Conservation (phyloP, 371 early-diverging fungal genomes). For the Actinomucor elegans region DNA sequence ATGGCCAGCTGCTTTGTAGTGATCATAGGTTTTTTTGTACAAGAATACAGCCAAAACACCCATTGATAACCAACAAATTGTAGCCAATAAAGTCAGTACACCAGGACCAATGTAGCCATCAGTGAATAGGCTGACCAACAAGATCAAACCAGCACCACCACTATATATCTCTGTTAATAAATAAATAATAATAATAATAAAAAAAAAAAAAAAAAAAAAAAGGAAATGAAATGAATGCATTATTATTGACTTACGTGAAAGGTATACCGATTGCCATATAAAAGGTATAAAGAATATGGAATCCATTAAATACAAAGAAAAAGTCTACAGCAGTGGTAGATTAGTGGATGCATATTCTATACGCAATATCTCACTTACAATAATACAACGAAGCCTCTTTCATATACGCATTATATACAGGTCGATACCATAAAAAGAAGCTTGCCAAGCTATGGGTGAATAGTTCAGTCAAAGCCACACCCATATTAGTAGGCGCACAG, state of each 20-base stretch:
- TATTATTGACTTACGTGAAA: constrained; percentile 60
- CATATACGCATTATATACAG: constrained; percentile 87
- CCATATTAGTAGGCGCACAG: constrained; percentile 75
- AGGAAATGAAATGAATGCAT: too few species aligned
- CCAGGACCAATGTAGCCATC: constrained; percentile 67
- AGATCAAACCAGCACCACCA: constrained; percentile 84
- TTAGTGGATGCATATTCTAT: not conserved
- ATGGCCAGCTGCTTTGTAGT: constrained; percentile 80
- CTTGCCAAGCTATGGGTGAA: constrained; percentile 76
- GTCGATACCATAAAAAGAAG: constrained; percentile 89
- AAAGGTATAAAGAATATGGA: constrained; percentile 77
- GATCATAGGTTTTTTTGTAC: constrained; percentile 68
- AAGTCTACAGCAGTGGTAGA: constrained; percentile 57
- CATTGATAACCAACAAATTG: constrained; percentile 68
- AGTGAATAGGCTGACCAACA: constrained; percentile 71
- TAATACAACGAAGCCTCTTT: constrained; percentile 86
- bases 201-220: not conserved
- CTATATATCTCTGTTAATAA: too few species aligned
- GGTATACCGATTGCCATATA: constrained; percentile 90
- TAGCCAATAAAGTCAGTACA: constrained; percentile 68
- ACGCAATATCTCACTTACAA: constrained; percentile 47
- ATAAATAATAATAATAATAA: not conserved
- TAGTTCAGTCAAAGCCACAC: constrained; percentile 74
- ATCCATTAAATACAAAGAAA: constrained; percentile 84
- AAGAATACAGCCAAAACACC: constrained; percentile 57